A percentile compares a stretch with the other conserved stretches of the same genome.
Evolutionary conservation across 352 stramenopile genomes (phyloP).

Genomic region (Phytopythium mirpurense): DNA sequence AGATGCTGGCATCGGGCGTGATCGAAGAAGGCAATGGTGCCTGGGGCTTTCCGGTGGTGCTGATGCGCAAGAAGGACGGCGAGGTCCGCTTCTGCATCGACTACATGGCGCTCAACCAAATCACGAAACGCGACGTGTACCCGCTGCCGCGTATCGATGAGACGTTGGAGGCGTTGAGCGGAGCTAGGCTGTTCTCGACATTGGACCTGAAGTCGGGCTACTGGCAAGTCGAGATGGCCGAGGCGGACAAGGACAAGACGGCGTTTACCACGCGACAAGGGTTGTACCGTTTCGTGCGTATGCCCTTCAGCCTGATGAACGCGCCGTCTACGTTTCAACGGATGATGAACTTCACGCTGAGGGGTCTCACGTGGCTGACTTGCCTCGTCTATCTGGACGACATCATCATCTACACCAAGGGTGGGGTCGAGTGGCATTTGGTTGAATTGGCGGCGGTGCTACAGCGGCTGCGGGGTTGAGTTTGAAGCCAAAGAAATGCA

Average conservation of each 20-base stretch:
- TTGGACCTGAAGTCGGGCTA: conserved; percentile 14
- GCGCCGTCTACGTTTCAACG: conserved; percentile 21
- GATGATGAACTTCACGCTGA: conserved; percentile 20
- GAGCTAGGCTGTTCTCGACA: conserved; percentile 8
- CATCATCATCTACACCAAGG: conserved; percentile 19
- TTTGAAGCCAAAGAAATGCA: conserved; percentile 17
- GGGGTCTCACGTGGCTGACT: conserved; percentile 15
- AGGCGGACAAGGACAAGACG: conserved; percentile 14
- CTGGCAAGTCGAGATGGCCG: conserved; percentile 10
- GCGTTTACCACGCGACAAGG: conserved; percentile 15
- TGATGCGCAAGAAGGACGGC: conserved; percentile 22
- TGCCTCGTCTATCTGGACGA: conserved; percentile 28
- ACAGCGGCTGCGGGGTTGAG: conserved; percentile 12
- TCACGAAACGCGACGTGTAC: conserved; percentile 22
- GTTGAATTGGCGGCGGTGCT: conserved; percentile 16
- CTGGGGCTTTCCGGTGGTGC: conserved; percentile 14
- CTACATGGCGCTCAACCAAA: conserved; percentile 12
- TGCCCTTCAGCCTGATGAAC: conserved; percentile 20
- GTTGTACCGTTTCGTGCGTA: conserved; percentile 14
- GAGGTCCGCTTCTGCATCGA: conserved; percentile 19
- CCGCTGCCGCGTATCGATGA: conserved; percentile 18
- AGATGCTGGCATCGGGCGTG: conserved; percentile 12
- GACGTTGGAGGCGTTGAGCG: conserved; percentile 13
- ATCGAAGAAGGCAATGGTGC: conserved; percentile 10
- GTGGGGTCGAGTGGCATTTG: conserved; percentile 7